phyloP scores from a whole-genome alignment of 2,329 filamentous ascomycete genomes.

The Calonectria montana region DNA sequence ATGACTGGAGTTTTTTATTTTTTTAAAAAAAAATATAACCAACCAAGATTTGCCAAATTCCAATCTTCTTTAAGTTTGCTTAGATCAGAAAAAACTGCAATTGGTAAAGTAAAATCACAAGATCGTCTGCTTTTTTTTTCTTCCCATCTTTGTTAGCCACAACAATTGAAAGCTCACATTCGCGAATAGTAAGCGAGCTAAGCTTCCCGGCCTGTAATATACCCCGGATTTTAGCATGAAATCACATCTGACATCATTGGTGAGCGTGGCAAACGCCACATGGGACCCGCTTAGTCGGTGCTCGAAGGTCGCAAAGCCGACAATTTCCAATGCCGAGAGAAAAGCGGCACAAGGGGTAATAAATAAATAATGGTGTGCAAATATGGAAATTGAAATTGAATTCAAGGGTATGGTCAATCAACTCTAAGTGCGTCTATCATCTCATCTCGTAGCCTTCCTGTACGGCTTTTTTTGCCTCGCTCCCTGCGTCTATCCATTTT shows the following conservation, averaged over 20 bases:
- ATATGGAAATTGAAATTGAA: background rate
- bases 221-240: slow-evolving; percentile 12
- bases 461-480: slow-evolving; percentile 9
- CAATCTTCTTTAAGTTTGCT: background rate
- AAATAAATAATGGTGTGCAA: too few species aligned
- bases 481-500: slow-evolving; percentile 36
- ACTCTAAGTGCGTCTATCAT: slow-evolving; percentile 27
- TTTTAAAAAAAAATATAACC: too few species aligned
- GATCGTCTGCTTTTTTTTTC: too few species aligned
- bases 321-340: background rate
- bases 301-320: background rate
- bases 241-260: slow-evolving; percentile 20
- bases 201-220: background rate
- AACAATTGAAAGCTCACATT: background rate
- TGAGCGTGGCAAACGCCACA: background rate
- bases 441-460: slow-evolving; percentile 22
- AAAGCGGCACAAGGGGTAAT: background rate
- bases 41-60: background rate
- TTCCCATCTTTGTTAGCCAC: background rate
- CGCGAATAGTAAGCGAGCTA: background rate
- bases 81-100: background rate
- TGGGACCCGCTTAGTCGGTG: background rate
- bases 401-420: slow-evolving; percentile 8
- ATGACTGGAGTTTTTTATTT: too few species aligned
- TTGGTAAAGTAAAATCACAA: too few species aligned